A percentile compares a stretch with the other conserved stretches of the same genome.
phyloP scores from a whole-genome alignment of 495 filamentous ascomycete genomes.

The Entonaema liquescens region DNA sequence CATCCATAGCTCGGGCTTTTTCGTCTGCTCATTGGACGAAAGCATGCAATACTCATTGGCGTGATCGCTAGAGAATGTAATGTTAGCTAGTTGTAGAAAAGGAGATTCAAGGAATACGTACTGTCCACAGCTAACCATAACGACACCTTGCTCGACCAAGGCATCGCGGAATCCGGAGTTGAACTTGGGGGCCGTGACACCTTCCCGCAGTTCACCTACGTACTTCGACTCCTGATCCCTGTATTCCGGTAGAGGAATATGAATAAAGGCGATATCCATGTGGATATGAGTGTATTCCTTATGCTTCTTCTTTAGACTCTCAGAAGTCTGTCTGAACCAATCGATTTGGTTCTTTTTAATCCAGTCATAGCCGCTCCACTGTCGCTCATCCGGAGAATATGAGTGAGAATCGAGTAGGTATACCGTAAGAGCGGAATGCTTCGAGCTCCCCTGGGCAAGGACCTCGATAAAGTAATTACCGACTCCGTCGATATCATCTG shows the following conservation, averaged over 20 bases:
- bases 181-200: slow-evolving; percentile 82
- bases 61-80: slow-evolving; percentile 70
- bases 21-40: slow-evolving; percentile 56
- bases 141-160: slow-evolving; percentile 80
- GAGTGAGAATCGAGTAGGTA: slow-evolving; percentile 94
- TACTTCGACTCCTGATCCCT: slow-evolving; percentile 56
- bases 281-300: slow-evolving; percentile 88
- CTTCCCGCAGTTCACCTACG: slow-evolving; percentile 75
- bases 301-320: slow-evolving; percentile 72
- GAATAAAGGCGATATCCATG: slow-evolving; percentile 96
- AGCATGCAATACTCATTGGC: slow-evolving; percentile 95
- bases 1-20: slow-evolving; percentile 90
- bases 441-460: slow-evolving; percentile 76
- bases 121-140: slow-evolving; percentile 92
- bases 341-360: slow-evolving; percentile 90
- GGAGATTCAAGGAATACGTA: slow-evolving; percentile 53
- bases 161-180: slow-evolving; percentile 91
- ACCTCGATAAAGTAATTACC: slow-evolving; percentile 97
- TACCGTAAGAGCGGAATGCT: slow-evolving; percentile 88
- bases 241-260: slow-evolving; percentile 95
- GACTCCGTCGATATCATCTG: slow-evolving; percentile 83
- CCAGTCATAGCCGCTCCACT: slow-evolving; percentile 93
- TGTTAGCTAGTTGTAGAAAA: slow-evolving; percentile 14
- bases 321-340: slow-evolving; percentile 86
- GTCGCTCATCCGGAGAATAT: slow-evolving; percentile 88